Conservation (phyloP, 2,329 filamentous ascomycete genomes). For the Fusarium euwallaceae region DNA sequence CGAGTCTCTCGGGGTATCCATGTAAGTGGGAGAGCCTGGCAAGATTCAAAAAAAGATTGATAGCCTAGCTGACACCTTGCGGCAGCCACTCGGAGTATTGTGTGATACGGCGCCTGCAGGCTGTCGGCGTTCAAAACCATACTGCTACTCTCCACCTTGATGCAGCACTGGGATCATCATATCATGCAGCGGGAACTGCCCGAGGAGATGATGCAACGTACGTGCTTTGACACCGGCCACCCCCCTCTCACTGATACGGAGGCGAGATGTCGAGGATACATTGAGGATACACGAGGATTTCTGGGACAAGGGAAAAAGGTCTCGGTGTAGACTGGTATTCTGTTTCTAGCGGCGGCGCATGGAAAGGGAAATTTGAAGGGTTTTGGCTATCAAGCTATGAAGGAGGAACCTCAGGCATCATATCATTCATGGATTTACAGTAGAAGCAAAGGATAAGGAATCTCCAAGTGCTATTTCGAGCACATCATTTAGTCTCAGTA, state of each 20-base stretch:
- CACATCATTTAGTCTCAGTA: background rate
- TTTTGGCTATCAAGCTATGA: background rate
- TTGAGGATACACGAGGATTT: background rate
- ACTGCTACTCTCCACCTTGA: background rate
- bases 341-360: background rate
- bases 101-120: slow-evolving; percentile 7
- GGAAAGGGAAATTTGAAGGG: background rate
- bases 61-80: background rate
- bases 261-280: background rate
- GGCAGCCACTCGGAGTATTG: slow-evolving; percentile 12
- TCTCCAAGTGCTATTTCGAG: background rate
- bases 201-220: background rate
- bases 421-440: background rate
- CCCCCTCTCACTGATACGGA: background rate
- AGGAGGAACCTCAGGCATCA: background rate
- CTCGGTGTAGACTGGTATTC: background rate
- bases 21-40: slow-evolving; percentile 9
- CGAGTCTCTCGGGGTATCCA: background rate
- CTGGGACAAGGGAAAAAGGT: background rate
- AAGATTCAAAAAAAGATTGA: background rate
- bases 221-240: background rate
- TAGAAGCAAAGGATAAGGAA: background rate
- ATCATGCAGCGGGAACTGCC: background rate
- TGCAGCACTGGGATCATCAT: background rate
- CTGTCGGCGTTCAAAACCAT: background rate